phyloP scores from a whole-genome alignment of 345 rosid genomes.

The Eucalyptus tenuipes region DNA sequence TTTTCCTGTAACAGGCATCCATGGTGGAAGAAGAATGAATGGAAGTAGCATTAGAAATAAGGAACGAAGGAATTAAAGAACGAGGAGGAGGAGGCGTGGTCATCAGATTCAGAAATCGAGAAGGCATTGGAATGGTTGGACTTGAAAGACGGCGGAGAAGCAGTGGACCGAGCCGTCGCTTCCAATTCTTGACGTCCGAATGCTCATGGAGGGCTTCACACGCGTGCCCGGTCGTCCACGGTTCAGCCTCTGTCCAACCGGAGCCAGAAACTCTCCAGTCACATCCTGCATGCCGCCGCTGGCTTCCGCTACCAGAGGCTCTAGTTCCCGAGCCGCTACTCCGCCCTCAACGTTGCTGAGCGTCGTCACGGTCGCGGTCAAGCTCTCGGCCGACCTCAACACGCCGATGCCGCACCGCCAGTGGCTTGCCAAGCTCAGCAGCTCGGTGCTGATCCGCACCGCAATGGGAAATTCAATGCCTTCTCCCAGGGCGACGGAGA shows the following conservation, averaged over 20 bases:
- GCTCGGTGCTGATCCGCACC: slow-evolving; percentile 57
- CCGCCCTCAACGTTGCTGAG: slow-evolving; percentile 64
- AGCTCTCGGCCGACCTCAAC: slow-evolving; percentile 78
- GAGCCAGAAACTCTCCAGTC: slow-evolving; percentile 63
- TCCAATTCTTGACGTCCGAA: slow-evolving; percentile 28
- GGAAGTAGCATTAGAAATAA: too few relatives aligned
- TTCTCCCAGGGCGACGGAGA: slow-evolving; percentile 65
- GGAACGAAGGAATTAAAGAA: too few relatives aligned
- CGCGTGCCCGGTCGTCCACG: slow-evolving; percentile 42
- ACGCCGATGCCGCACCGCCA: slow-evolving; percentile 74
- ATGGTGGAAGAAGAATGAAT: too few relatives aligned
- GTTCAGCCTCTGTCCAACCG: slow-evolving; percentile 83
- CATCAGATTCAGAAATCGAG: slow-evolving; percentile 74
- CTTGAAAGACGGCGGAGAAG: slow-evolving; percentile 48
- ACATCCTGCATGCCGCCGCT: slow-evolving; percentile 9
- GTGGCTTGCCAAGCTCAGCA: slow-evolving; percentile 82
- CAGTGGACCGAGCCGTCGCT: slow-evolving; percentile 28
- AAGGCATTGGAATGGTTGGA: slow-evolving; percentile 72
- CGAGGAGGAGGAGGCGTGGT: slow-evolving; percentile 21
- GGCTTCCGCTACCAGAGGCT: neutral
- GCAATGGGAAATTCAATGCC: slow-evolving; percentile 82
- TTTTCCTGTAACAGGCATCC: too few relatives aligned
- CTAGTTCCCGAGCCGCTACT: slow-evolving; percentile 69
- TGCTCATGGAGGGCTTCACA: slow-evolving; percentile 84
- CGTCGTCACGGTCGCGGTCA: slow-evolving; percentile 48